phyloP scores from a whole-genome alignment of 441 rosid species.

The Biscutella laevigata region DNA sequence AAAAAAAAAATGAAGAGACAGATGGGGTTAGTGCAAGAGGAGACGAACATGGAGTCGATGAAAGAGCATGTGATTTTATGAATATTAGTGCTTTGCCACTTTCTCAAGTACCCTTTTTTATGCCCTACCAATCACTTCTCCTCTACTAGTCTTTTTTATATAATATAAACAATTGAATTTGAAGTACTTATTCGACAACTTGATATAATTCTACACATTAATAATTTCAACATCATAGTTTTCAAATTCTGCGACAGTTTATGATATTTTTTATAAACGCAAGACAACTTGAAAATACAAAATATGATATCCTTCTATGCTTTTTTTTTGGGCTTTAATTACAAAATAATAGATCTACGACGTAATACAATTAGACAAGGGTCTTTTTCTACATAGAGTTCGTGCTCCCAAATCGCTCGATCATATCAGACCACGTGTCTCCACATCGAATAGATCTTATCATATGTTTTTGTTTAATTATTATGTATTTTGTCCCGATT shows the following conservation, averaged over 20 bases:
- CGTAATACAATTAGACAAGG: slow-evolving; percentile 10
- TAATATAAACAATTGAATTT: too few relatives aligned
- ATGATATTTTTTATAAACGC: neutral
- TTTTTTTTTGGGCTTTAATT: too few relatives aligned
- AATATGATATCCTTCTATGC: too few relatives aligned
- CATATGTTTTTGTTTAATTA: slow-evolving; percentile 5
- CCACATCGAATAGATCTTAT: slow-evolving; percentile 29
- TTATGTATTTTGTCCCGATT: slow-evolving; percentile 2
- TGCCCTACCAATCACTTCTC: slow-evolving; percentile 23
- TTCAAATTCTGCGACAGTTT: neutral
- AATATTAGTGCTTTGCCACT: slow-evolving; percentile 28
- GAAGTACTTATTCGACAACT: too few relatives aligned
- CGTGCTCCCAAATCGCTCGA: slow-evolving; percentile 30
- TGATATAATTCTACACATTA: too few relatives aligned
- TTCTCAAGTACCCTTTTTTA: slow-evolving; percentile 20
- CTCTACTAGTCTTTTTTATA: slow-evolving; percentile 1
- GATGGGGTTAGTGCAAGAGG: slow-evolving; percentile 20
- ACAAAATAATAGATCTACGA: neutral
- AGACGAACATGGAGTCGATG: slow-evolving; percentile 27
- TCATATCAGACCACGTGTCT: slow-evolving; percentile 29
- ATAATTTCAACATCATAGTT: neutral
- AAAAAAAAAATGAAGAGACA: slow-evolving; percentile 12
- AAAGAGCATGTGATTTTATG: slow-evolving; percentile 25
- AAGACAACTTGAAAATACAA: neutral
- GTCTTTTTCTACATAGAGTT: slow-evolving; percentile 19